A percentile compares a stretch with the other conserved stretches of the same genome.
Evolutionary conservation across 305 asterid genomes (phyloP).

Genomic region (Fraxinus paxiana): DNA sequence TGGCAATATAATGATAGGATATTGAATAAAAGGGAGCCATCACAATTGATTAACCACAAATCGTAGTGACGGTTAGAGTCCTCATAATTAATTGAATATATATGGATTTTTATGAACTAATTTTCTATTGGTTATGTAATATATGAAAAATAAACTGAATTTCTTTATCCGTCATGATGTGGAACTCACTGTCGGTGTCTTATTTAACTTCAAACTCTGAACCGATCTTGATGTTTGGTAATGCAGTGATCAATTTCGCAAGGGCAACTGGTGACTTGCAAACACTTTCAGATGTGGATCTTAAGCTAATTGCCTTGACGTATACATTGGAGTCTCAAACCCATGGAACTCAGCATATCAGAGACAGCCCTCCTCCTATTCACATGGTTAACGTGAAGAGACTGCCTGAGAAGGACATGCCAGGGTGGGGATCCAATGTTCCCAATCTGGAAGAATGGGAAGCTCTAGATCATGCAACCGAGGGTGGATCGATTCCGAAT

Average conservation of each 20-base stretch:
- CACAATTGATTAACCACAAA: background rate
- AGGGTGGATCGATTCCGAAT: conserved; percentile 36
- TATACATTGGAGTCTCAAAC: conserved; percentile 72
- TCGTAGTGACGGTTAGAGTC: background rate
- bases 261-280: conserved; percentile 96
- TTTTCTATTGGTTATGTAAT: background rate
- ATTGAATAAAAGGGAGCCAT: background rate
- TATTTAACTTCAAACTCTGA: background rate
- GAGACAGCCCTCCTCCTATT: conserved; percentile 81
- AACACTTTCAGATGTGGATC: conserved; percentile 95
- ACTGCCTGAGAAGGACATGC: conserved; percentile 91
- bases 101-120: background rate
- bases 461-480: conserved; percentile 70
- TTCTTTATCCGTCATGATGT: background rate
- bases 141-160: background rate
- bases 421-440: conserved; percentile 96
- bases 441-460: conserved; percentile 95
- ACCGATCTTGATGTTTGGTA: conserved; percentile 15
- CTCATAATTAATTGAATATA: background rate
- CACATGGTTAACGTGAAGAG: conserved; percentile 72
- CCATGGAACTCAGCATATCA: conserved; percentile 80
- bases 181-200: background rate
- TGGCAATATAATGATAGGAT: background rate
- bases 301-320: conserved; percentile 90
- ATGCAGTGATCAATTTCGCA: conserved; percentile 76